Percentiles rank a stretch among this genome's conserved stretches.
Conservation (phyloP, 2,329 filamentous ascomycete species). For the Hymenoscyphus linearis region DNA sequence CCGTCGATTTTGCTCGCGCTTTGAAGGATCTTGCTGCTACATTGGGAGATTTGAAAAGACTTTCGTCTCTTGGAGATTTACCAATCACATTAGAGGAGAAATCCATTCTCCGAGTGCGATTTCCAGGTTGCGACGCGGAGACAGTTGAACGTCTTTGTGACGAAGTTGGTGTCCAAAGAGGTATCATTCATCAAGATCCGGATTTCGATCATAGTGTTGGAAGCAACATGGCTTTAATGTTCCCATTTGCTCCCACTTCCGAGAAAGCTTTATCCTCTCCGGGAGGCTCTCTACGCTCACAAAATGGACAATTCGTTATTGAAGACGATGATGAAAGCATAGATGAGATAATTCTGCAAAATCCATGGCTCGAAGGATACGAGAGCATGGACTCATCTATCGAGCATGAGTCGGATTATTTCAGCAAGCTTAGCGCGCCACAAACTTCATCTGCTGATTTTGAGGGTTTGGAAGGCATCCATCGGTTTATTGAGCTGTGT, state of each 20-base stretch:
- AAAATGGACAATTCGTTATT: slow-evolving; percentile 33
- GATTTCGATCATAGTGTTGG: slow-evolving; percentile 66
- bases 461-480: slow-evolving; percentile 59
- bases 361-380: slow-evolving; percentile 32
- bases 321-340: slow-evolving; percentile 20
- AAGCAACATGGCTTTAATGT: slow-evolving; percentile 69
- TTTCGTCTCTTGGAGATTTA: slow-evolving; percentile 75
- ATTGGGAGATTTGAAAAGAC: slow-evolving; percentile 72
- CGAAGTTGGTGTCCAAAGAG: slow-evolving; percentile 78
- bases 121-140: slow-evolving; percentile 81
- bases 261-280: slow-evolving; percentile 33
- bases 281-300: slow-evolving; percentile 38
- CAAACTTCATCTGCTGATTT: slow-evolving; percentile 46
- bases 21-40: slow-evolving; percentile 77
- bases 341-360: slow-evolving; percentile 20
- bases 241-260: slow-evolving; percentile 74
- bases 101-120: slow-evolving; percentile 68
- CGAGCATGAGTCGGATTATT: slow-evolving; percentile 29
- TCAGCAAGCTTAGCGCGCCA: slow-evolving; percentile 22
- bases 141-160: slow-evolving; percentile 79
- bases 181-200: slow-evolving; percentile 69
- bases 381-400: slow-evolving; percentile 27
- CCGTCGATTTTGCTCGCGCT: slow-evolving; percentile 80
- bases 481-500: slow-evolving; percentile 60
- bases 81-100: slow-evolving; percentile 66